Evolutionary conservation across 495 filamentous ascomycete species (phyloP).

Genomic region (Neurospora sp.): DNA sequence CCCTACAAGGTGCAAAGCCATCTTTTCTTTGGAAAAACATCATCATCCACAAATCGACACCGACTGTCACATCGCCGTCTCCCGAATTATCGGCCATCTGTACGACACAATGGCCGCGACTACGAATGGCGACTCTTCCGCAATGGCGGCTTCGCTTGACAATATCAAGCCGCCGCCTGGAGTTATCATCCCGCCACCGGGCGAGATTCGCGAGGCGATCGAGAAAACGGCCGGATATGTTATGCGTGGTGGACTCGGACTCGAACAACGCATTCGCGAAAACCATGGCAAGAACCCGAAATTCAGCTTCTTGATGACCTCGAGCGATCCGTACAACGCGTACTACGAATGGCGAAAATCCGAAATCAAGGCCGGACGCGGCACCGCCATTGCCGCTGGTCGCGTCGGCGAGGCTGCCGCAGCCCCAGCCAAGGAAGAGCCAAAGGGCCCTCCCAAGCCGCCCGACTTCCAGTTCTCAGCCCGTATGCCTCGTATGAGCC

Average conservation of each 20-base stretch:
- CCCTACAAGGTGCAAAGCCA: not conserved
- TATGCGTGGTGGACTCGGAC: constrained; percentile 67
- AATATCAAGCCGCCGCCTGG: constrained; percentile 67
- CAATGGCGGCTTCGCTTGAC: constrained; percentile 33
- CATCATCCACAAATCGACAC: not conserved
- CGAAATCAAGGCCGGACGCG: constrained; percentile 75
- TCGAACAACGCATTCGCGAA: constrained; percentile 83
- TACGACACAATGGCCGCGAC: constrained; percentile 32
- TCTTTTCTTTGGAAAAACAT: not conserved
- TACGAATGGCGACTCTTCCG: constrained; percentile 46
- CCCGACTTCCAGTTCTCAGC: constrained; percentile 89
- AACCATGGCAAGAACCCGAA: constrained; percentile 81
- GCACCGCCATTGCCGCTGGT: constrained; percentile 70
- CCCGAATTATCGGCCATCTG: not conserved
- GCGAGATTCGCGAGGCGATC: constrained; percentile 62
- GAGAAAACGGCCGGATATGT: constrained; percentile 97
- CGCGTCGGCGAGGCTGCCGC: constrained; percentile 52
- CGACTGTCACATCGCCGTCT: not conserved
- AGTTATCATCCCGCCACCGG: constrained; percentile 68
- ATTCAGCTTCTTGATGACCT: constrained; percentile 71
- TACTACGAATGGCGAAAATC: constrained; percentile 86
- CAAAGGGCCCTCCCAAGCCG: constrained; percentile 78
- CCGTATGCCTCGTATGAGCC: constrained; percentile 93
- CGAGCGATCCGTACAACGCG: constrained; percentile 73
- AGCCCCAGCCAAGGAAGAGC: constrained; percentile 44